Conservation (phyloP, 1,284 basidiomycete species). For the Cryptococcus jaspeensis region DNA sequence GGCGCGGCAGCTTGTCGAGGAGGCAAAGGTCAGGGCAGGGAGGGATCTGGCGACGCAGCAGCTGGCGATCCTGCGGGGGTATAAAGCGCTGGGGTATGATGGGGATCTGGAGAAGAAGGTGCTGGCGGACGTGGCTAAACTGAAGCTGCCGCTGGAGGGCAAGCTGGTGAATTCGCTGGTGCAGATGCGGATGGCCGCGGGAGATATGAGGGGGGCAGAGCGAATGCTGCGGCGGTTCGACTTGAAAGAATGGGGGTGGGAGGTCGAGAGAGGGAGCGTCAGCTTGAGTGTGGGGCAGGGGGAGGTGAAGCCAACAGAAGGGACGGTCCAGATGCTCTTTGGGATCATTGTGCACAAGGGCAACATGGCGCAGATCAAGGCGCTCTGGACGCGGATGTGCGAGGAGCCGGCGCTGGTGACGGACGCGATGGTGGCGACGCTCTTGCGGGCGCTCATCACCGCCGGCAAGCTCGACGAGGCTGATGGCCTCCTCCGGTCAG, state of each 20-base stretch:
- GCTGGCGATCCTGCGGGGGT: constrained; percentile 37
- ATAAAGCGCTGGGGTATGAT: constrained; percentile 32
- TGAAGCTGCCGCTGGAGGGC: constrained; percentile 20
- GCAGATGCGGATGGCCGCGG: constrained; percentile 26
- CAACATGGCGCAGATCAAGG: constrained; percentile 5
- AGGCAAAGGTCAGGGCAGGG: constrained; percentile 9
- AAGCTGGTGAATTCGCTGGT: constrained; percentile 37
- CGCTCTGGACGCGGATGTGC: constrained; percentile 8
- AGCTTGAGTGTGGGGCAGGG: background rate
- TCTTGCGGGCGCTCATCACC: constrained; percentile 2
- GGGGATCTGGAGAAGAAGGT: constrained; percentile 31
- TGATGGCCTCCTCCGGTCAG: constrained; percentile 1
- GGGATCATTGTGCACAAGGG: background rate
- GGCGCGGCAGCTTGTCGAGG: constrained; percentile 13
- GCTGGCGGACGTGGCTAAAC: constrained; percentile 20
- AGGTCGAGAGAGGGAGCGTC: no score
- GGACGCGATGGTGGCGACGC: constrained; percentile 4
- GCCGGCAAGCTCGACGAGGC: constrained; percentile 8
- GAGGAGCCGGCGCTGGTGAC: constrained; percentile 2
- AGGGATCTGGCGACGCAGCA: constrained; percentile 19
- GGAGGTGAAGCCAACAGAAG: constrained; percentile 2
- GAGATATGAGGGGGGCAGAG: constrained; percentile 26
- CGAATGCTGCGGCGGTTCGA: constrained; percentile 25
- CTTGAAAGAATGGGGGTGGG: constrained; percentile 3
- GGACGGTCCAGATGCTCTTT: constrained; percentile 12